Evolutionary conservation across 129 eudicot genomes (phyloP).

Genomic region (Cynara cardunculus): DNA sequence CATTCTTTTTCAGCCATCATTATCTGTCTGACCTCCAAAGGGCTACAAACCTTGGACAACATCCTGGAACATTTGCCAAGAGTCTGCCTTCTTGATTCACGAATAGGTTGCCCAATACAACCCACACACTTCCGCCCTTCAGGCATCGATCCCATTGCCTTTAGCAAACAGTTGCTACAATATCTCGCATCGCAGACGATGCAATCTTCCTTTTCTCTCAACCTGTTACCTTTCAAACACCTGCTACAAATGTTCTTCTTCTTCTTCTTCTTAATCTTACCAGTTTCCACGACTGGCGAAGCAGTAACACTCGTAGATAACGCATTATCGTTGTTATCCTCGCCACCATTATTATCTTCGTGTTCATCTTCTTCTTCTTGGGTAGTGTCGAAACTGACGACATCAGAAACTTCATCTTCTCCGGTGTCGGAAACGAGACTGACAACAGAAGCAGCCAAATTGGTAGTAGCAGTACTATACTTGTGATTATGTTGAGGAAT

Average conservation of each 20-base stretch:
- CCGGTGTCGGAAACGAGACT: not conserved
- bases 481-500: not conserved
- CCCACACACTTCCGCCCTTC: slow-evolving; percentile 46
- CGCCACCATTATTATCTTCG: not conserved
- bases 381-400: slow-evolving; percentile 12
- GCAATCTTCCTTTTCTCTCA: slow-evolving; percentile 34
- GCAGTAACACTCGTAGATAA: not conserved
- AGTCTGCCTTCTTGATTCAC: slow-evolving; percentile 29
- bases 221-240: slow-evolving; percentile 30
- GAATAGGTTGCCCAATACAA: slow-evolving; percentile 36
- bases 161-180: slow-evolving; percentile 36
- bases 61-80: slow-evolving; percentile 40
- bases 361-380: slow-evolving; percentile 8
- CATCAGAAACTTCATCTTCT: not conserved
- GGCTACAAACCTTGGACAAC: slow-evolving; percentile 32
- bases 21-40: slow-evolving; percentile 40
- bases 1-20: slow-evolving; percentile 46
- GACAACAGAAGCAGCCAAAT: not conserved
- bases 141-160: slow-evolving; percentile 53
- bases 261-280: not conserved
- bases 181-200: slow-evolving; percentile 43
- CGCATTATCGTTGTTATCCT: not conserved
- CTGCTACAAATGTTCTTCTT: slow-evolving; percentile 27
- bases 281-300: not conserved
- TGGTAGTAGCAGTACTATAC: not conserved